phyloP scores from a whole-genome alignment of 2,329 filamentous ascomycete genomes.

The Pleomassaria siparia region DNA sequence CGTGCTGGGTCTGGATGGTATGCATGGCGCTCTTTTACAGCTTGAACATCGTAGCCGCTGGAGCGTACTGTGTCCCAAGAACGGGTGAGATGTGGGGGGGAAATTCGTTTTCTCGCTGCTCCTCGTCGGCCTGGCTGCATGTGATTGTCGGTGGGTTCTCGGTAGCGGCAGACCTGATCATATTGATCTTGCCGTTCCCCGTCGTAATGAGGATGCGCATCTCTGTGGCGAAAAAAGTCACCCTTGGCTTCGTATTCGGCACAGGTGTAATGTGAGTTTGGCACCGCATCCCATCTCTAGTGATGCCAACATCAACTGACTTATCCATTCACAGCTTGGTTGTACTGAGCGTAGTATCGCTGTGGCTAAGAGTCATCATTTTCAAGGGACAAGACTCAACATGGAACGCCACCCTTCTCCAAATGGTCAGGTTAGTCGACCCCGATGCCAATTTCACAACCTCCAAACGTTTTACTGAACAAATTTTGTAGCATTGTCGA shows the following conservation, averaged over 20 bases:
- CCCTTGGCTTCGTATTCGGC: constrained; percentile 4
- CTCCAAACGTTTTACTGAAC: background rate
- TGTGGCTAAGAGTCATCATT: constrained; percentile 6
- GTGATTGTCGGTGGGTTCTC: constrained; percentile 3
- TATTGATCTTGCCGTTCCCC: constrained; percentile 7
- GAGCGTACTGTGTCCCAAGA: constrained; percentile 3
- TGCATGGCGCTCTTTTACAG: constrained; percentile 6
- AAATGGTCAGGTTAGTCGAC: constrained; percentile 5
- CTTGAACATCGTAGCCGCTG: background rate
- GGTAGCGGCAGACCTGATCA: constrained; percentile 3
- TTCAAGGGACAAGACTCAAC: constrained; percentile 2
- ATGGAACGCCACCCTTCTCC: constrained; percentile 3
- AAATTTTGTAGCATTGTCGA: background rate
- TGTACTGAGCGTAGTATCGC: constrained; percentile 1
- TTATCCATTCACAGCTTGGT: background rate
- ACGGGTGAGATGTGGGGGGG: constrained; percentile 5
- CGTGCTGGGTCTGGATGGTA: constrained; percentile 3
- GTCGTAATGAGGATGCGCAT: constrained; percentile 3
- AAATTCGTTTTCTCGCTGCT: constrained; percentile 1
- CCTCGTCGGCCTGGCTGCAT: background rate
- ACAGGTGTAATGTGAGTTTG: constrained; percentile 6
- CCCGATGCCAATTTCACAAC: background rate
- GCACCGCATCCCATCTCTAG: background rate
- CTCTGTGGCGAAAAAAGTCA: constrained; percentile 1
- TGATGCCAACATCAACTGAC: background rate